Base-by-base conservation (phyloP, 371 early-diverging fungal species). In the Haplosporangium sp. region DNA sequence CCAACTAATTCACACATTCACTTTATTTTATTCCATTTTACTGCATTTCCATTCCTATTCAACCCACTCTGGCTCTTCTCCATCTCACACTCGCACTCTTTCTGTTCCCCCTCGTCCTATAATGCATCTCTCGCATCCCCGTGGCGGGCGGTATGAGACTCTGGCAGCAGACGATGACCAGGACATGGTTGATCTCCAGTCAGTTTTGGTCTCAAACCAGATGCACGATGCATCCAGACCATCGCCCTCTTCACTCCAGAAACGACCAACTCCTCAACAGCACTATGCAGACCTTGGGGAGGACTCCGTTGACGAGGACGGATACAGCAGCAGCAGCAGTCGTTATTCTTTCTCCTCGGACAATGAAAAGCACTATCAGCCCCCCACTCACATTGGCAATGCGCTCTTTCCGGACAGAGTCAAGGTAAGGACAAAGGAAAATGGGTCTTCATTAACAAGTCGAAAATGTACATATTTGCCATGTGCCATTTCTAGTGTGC, bases 101-200 rank as follows among this genome's bases (percentile, higher is more conserved):
- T 14, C 36, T 14, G 11, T 55, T 16, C 62, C 42, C 18, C 41
- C 40, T 29, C 62, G 23, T 53, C 60, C n/a, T n/a, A n/a, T n/a
- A n/a, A 74, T 74, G 74, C 60, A 62, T 18, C 47, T 64, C 47
- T 38, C 64, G 36, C 60, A 54, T 42, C 54, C 69, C 7, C 75
- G 69, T 64, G 69, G 75, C 0, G 74, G 68, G 46, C 64, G 47
- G 12, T 74, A 74, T 37, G 69, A 64, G 52, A 69, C 69, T 40
- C 57, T 74, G 45, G 61, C 74, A 16, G 69, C 59, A 12, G 55
- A 64, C 29, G 64, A 74, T 36, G 68, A 69, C 55, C 62, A 64
- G 23, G 65, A 72, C 57, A 59, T 58, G 40, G 52, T 55, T 38
- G 74, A 69, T 16, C 66, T 74, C 40, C 66, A 74, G 41, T 37